Percentiles rank a stretch among this genome's conserved stretches.
Conservation (phyloP, 495 filamentous ascomycete genomes). For the Extremus antarcticus region DNA sequence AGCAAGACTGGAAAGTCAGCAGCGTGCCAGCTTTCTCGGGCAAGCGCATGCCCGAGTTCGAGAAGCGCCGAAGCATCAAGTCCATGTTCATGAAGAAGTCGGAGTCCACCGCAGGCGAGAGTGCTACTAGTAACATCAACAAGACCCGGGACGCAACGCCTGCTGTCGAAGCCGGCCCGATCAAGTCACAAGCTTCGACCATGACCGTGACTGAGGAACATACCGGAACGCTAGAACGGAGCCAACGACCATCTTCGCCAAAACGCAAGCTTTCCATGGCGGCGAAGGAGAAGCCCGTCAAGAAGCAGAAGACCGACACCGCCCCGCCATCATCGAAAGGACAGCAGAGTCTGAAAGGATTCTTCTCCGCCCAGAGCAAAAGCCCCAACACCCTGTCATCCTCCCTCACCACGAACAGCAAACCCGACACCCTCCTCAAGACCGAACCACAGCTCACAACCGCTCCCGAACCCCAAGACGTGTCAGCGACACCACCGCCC, state of each 20-base stretch:
- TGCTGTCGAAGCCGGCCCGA: neutral
- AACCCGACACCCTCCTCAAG: too few species aligned
- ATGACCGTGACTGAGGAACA: neutral
- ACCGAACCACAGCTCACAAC: too few species aligned
- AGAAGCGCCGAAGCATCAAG: constrained; percentile 71
- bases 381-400: neutral
- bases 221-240: neutral
- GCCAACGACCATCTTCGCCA: neutral
- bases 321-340: constrained; percentile 33
- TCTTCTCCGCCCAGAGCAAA: constrained; percentile 49
- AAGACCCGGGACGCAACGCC: neutral
- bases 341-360: constrained; percentile 70
- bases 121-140: neutral
- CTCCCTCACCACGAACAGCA: neutral
- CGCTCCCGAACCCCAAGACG: too few species aligned
- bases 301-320: constrained; percentile 39
- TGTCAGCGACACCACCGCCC: too few species aligned
- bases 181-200: neutral
- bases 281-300: constrained; percentile 21
- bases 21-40: constrained; percentile 65
- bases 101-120: neutral
- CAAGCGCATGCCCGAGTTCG: constrained; percentile 77
- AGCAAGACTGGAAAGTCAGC: constrained; percentile 53
- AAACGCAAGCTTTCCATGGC: constrained; percentile 15
- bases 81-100: constrained; percentile 61